phyloP scores from a whole-genome alignment of 2,329 filamentous ascomycete genomes.

The Aureobasidium namibiae region DNA sequence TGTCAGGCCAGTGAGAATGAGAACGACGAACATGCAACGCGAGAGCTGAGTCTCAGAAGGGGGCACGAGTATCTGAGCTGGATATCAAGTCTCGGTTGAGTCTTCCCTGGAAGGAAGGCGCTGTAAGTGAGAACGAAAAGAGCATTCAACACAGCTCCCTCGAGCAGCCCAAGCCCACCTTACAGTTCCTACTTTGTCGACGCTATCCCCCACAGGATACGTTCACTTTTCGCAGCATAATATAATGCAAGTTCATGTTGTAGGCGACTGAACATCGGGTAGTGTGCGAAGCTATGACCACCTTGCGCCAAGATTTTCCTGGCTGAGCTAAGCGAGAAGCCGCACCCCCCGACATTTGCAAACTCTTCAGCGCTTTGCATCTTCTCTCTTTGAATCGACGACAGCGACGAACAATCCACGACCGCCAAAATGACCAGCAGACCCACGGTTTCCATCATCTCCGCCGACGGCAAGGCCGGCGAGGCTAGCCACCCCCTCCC shows the following conservation, averaged over 20 bases:
- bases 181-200: no score
- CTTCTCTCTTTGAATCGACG: slow-evolving; percentile 1
- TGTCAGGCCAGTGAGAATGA: background rate
- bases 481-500: slow-evolving; percentile 86
- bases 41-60: background rate
- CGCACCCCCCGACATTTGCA: slow-evolving; percentile 6
- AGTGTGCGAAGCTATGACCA: background rate
- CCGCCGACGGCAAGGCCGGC: slow-evolving; percentile 88
- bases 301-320: background rate
- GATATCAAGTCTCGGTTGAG: no score
- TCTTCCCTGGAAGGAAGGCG: no score
- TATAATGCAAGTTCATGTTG: background rate
- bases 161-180: no score
- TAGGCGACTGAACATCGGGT: background rate
- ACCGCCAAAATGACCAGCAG: slow-evolving; percentile 72
- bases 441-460: slow-evolving; percentile 95
- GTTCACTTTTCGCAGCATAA: no score
- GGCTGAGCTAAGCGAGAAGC: slow-evolving; percentile 5
- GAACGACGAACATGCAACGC: background rate
- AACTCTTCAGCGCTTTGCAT: background rate
- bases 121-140: no score
- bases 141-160: no score
- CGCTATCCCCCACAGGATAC: no score
- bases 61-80: no score
- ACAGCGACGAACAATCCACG: slow-evolving; percentile 13